phyloP scores from a whole-genome alignment of 495 filamentous ascomycete species.

The Xylaria telfairii region DNA sequence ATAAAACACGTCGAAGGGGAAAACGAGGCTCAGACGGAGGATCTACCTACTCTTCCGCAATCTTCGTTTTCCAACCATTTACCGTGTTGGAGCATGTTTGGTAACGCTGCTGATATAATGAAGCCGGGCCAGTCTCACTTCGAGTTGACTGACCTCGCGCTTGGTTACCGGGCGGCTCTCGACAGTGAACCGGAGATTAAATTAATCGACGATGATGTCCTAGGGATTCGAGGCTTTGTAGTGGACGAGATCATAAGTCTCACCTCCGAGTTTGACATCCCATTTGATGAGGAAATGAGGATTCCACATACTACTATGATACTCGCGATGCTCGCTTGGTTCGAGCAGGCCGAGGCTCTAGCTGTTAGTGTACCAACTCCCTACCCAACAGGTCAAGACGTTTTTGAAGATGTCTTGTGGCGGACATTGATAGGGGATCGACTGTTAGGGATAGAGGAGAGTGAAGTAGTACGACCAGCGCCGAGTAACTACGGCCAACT shows the following conservation, averaged over 20 bases:
- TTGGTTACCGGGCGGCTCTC: constrained; percentile 20
- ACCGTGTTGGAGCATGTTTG: constrained; percentile 12
- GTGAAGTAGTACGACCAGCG: constrained; percentile 5
- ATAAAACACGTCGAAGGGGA: background rate
- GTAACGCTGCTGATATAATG: constrained; percentile 14
- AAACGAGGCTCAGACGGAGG: background rate
- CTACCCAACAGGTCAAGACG: constrained; percentile 11
- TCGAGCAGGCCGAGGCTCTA: constrained; percentile 20
- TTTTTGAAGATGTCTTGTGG: constrained; percentile 24
- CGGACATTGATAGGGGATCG: constrained; percentile 30
- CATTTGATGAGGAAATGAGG: constrained; percentile 33
- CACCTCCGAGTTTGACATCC: constrained; percentile 48
- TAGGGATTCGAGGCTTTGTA: constrained; percentile 41
- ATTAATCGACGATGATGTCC: constrained; percentile 44
- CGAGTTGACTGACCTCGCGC: background rate
- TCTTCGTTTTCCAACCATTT: constrained; percentile 15
- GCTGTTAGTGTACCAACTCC: constrained; percentile 9
- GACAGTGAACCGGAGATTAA: background rate
- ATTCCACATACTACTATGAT: constrained; percentile 23
- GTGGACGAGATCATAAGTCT: constrained; percentile 37
- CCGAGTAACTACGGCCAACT: constrained; percentile 8
- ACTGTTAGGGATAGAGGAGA: constrained; percentile 7
- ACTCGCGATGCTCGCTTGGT: constrained; percentile 4
- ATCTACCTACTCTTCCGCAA: background rate
- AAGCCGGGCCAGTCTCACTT: constrained; percentile 9